These are phyloP conservation scores for Fraxinus dipetala DNA, from an alignment of 305 asterid species.

Conservation along the genomic window DNA sequence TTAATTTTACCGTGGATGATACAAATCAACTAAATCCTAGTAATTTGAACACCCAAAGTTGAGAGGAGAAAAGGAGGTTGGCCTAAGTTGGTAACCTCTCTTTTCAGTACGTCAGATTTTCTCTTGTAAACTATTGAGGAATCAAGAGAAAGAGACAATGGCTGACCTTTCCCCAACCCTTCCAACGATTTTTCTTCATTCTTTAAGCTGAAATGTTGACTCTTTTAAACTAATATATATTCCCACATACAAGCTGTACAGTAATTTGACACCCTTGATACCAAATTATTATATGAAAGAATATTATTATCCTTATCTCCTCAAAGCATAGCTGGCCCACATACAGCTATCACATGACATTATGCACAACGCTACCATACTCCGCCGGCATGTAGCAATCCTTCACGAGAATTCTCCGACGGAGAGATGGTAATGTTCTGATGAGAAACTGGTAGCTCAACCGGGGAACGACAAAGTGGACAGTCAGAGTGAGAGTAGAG, in stretches of 20 bases:
- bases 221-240: neutral
- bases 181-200: neutral
- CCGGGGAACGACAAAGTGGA: slow-evolving; percentile 75
- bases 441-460: slow-evolving; percentile 29
- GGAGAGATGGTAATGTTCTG: neutral
- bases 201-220: neutral
- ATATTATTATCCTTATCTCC: neutral
- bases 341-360: neutral
- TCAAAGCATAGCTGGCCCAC: neutral
- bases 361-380: neutral
- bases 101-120: neutral
- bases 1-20: neutral
- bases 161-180: neutral
- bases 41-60: neutral
- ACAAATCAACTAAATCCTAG: neutral
- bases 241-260: neutral
- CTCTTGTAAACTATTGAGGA: neutral
- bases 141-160: neutral
- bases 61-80: neutral
- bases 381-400: slow-evolving; percentile 11
- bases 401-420: slow-evolving; percentile 13
- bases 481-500: slow-evolving; percentile 66
- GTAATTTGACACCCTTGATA: neutral
- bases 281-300: neutral
- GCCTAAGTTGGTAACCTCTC: neutral